phyloP scores from a whole-genome alignment of 1,284 basidiomycete species.

The Puccinia coronata region DNA sequence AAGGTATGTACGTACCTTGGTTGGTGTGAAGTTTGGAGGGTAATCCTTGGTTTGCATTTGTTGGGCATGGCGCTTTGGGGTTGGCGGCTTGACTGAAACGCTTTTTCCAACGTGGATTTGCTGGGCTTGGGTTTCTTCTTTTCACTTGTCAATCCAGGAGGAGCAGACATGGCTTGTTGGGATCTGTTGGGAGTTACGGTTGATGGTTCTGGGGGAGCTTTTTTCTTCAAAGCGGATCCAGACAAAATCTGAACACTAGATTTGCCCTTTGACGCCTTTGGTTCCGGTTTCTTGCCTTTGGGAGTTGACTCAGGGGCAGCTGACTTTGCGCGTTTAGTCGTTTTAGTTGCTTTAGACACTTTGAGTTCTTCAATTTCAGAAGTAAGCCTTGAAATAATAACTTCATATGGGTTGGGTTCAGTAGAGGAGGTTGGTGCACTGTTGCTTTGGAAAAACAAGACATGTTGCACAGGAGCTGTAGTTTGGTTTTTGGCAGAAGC shows the following conservation, averaged over 20 bases:
- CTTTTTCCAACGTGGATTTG: neutral
- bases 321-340: too few relatives aligned
- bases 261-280: constrained; percentile 2
- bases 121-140: neutral
- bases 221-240: neutral
- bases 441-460: neutral
- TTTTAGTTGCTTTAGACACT: too few relatives aligned
- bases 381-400: constrained; percentile 11
- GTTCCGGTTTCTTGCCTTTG: too few relatives aligned
- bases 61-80: constrained; percentile 15
- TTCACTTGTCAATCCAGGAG: constrained; percentile 5
- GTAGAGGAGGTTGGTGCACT: neutral
- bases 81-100: neutral
- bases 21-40: neutral
- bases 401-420: neutral
- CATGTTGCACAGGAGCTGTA: neutral
- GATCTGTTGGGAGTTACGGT: neutral
- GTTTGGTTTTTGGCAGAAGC: neutral
- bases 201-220: neutral
- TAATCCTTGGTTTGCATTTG: constrained; percentile 13
- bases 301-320: too few relatives aligned
- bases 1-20: constrained; percentile 19
- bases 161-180: constrained; percentile 4
- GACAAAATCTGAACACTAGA: neutral
- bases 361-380: neutral